These are phyloP conservation scores for Entomortierella parvispora DNA, from an alignment of 192 early-diverging fungal genomes.

Conservation along the genomic window DNA sequence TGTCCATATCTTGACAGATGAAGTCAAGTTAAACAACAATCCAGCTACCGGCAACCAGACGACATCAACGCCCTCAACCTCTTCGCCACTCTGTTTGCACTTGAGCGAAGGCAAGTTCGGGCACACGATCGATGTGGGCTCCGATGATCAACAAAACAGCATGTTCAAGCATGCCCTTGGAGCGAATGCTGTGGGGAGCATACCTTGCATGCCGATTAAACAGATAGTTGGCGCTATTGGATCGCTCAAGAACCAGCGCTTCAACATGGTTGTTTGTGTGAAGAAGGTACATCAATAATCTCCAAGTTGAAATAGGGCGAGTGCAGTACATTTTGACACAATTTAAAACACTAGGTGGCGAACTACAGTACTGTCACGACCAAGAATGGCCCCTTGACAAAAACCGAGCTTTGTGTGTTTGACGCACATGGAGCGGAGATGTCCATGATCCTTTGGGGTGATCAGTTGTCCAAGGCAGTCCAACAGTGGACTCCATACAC, in stretches of 20 bases:
- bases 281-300: no score
- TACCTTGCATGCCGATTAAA: conserved; percentile 15
- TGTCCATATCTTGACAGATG: conserved; percentile 38
- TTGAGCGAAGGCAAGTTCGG: conserved; percentile 33
- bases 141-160: conserved; percentile 8
- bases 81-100: conserved; percentile 20
- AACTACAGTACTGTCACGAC: conserved; percentile 11
- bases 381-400: conserved; percentile 26
- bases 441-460: conserved; percentile 30
- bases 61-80: not conserved
- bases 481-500: conserved; percentile 19
- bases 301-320: no score
- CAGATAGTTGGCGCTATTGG: conserved; percentile 5
- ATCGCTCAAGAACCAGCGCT: conserved; percentile 5
- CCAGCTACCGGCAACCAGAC: not conserved
- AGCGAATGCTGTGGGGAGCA: conserved; percentile 16
- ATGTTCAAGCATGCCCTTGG: conserved; percentile 26
- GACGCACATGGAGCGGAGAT: conserved; percentile 34
- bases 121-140: conserved; percentile 30
- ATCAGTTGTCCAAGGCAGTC: not conserved
- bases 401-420: conserved; percentile 18
- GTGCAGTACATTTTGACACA: not conserved
- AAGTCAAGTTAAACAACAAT: conserved; percentile 30
- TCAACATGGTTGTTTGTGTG: conserved; percentile 28
- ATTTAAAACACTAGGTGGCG: not conserved